A percentile compares a stretch with the other conserved stretches of the same genome.
phyloP scores from a whole-genome alignment of 345 rosid species.

The Camelina hispida region DNA sequence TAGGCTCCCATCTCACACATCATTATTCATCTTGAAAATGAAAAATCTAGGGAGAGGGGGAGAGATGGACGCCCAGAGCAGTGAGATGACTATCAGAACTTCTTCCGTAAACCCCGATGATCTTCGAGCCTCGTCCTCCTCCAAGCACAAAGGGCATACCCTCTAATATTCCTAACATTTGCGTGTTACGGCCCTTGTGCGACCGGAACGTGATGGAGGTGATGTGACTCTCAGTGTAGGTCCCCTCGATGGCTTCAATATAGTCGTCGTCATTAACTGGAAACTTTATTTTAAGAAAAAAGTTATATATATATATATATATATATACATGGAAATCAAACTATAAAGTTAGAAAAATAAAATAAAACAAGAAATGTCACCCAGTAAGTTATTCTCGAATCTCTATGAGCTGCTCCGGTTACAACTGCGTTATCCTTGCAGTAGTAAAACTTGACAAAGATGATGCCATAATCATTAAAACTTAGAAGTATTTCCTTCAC shows the following conservation, averaged over 20 bases:
- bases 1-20: too few relatives aligned
- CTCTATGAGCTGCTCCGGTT: not conserved
- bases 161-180: not conserved
- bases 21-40: too few relatives aligned
- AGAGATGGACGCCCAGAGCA: not conserved
- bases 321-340: too few relatives aligned
- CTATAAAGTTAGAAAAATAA: not conserved
- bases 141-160: not conserved
- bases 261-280: not conserved
- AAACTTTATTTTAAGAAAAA: not conserved
- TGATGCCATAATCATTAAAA: too few relatives aligned
- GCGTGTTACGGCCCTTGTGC: not conserved
- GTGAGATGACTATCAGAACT: not conserved
- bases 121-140: not conserved
- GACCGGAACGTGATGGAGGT: not conserved
- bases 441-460: not conserved
- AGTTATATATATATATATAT: too few relatives aligned
- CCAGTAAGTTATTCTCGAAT: not conserved
- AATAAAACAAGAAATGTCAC: not conserved
- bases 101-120: not conserved
- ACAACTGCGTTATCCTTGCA: not conserved
- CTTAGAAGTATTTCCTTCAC: not conserved
- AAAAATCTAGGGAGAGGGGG: not conserved
- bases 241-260: not conserved
- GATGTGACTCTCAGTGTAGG: not conserved